These are phyloP conservation scores for Acarospora socialis DNA, from an alignment of 2,329 filamentous ascomycete species.

Conservation along the genomic window DNA sequence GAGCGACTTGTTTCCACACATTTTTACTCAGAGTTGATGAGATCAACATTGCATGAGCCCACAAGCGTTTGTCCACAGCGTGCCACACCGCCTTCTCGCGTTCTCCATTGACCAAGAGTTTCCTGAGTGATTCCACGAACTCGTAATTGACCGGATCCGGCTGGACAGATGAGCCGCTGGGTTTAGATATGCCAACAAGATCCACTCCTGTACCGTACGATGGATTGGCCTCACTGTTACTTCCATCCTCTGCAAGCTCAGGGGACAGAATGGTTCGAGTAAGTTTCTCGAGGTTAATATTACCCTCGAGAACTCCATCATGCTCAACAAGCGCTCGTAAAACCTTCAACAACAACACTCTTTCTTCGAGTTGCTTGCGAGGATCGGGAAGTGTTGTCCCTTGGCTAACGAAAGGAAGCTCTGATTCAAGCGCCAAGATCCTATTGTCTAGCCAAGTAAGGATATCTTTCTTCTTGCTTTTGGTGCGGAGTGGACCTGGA, in stretches of 20 bases:
- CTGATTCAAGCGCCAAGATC: conserved; percentile 62
- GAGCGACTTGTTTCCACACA: conserved; percentile 81
- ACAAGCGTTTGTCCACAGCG: conserved; percentile 81
- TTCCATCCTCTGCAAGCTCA: conserved; percentile 23
- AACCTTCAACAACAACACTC: conserved; percentile 75
- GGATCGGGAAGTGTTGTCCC: conserved; percentile 30
- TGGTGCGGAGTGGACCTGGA: conserved; percentile 76
- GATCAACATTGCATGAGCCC: conserved; percentile 92
- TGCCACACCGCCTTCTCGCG: conserved; percentile 86
- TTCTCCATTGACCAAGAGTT: conserved; percentile 61
- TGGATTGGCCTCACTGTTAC: conserved; percentile 15
- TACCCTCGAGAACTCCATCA: conserved; percentile 70
- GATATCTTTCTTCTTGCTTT: conserved; percentile 91
- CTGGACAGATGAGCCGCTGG: conserved; percentile 26
- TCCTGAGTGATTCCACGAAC: conserved; percentile 58
- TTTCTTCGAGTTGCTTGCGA: conserved; percentile 60
- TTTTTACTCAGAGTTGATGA: conserved; percentile 60
- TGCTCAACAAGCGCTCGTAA: conserved; percentile 69
- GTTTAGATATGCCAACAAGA: conserved; percentile 27
- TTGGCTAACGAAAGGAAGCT: too few species aligned
- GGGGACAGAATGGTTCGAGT: conserved; percentile 63
- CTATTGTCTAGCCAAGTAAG: conserved; percentile 63
- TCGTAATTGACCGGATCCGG: conserved; percentile 56
- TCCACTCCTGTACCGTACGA: conserved; percentile 27
- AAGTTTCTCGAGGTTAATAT: conserved; percentile 53